Evolutionary conservation across 306 rosid genomes (phyloP).

Genomic region (Ormosia emarginata): DNA sequence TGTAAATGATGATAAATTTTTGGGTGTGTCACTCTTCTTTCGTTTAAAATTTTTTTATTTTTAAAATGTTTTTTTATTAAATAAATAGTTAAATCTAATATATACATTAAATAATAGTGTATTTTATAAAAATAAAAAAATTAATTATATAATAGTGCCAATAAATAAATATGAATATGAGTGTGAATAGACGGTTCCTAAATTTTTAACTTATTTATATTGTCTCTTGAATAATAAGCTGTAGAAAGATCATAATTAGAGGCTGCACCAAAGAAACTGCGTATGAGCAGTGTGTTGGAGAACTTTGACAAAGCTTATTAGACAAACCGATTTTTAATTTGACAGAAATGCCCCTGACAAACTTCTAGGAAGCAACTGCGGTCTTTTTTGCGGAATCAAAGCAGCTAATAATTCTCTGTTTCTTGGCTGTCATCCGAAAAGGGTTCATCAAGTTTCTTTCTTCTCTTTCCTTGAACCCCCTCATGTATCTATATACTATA

Average conservation of each 20-base stretch:
- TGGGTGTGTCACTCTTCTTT: too few relatives aligned
- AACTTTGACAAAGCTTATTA: neutral
- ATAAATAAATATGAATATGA: too few relatives aligned
- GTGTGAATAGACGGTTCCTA: too few relatives aligned
- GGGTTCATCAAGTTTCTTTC: neutral
- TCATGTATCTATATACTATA: neutral
- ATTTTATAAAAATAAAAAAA: too few relatives aligned
- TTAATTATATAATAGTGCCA: too few relatives aligned
- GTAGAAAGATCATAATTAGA: neutral
- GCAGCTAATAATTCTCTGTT: neutral
- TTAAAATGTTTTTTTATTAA: too few relatives aligned
- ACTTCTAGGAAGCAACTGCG: slow-evolving; percentile 29
- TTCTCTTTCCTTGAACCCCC: slow-evolving; percentile 18
- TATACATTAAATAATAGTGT: too few relatives aligned
- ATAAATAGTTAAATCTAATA: too few relatives aligned
- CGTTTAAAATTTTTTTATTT: too few relatives aligned
- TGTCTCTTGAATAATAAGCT: neutral
- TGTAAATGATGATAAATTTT: neutral
- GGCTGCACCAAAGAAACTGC: neutral
- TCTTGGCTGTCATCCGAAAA: slow-evolving; percentile 20
- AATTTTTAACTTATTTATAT: neutral
- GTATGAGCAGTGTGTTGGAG: neutral
- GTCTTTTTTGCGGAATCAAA: neutral
- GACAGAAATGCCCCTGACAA: slow-evolving; percentile 21
- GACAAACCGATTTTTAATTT: neutral